Base-by-base conservation (phyloP, 306 rosid genomes). In the Glycine soja region DNA sequence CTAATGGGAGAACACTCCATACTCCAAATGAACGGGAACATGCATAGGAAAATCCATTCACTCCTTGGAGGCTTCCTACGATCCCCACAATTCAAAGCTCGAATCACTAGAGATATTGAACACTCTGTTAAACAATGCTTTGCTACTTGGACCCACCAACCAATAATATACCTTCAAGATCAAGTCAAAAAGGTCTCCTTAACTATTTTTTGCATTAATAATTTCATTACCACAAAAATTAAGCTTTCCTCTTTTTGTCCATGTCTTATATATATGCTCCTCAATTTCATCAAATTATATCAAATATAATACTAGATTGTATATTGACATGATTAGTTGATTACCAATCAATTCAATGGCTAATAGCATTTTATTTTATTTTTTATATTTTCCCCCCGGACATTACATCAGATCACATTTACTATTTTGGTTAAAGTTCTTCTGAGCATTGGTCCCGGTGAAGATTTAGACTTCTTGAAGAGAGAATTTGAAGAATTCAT, bases 401-500 rank as follows among this genome's bases (percentile, higher is more conserved):
- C 47, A 72, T 50, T 2, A 90, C 5, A 53, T 63, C 90, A 95
- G 97, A 89, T 93, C 67, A 92, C 99, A 7, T 95, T 95, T 72
- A 77, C 88, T 14, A 74, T 95, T 57, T 74, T 95, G 83, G 91
- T 90, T 70, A 93, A 90, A 85, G 90, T 89, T 52, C 75, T 93
- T 88, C 87, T 90, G 92, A 93, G 97, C 81, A 69, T 95, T 62
- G 90, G 85, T 71, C 94, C 94, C 1, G 94, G 98, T 8, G 94
- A 90, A 76, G 96, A 95, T 10, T 65, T 95, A 83, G 83, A 90
- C 19, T 67, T 71, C 13, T 83, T 95, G 82, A 90, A 87, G 87
- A 89, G 70, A 68, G 96, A 95, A 50, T 95, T 95, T 64, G 89
- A 86, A 81, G 97, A 93, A 78, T 95, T 90, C 88, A 85, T 95